Evolutionary conservation across 2,329 filamentous ascomycete species (phyloP), one percentile per base, ranked within the genome.

Genomic region (Leptoxyphium fumago): DNA sequence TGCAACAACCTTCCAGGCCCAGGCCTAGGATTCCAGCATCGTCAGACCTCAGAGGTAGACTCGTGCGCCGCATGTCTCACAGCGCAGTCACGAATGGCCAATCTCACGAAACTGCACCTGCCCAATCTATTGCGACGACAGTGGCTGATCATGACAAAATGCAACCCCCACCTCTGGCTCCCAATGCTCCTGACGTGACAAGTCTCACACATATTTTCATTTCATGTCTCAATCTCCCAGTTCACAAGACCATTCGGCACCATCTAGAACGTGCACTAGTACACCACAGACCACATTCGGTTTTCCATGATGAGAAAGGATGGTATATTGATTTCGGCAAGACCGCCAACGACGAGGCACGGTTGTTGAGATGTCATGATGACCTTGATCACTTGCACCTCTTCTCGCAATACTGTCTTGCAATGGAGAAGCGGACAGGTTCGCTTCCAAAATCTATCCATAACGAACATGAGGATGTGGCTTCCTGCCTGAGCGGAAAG

Each of bases 151-250:
- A 26, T 3, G 7, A 26, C 21, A 26, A 26, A 26, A 26, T 26
- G 21, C 21, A 26, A 26, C 21, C 21, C 21, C 21, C 21, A 26
- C 21, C 21, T 26, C 21, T 26, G 3, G 21, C 4, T 26, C 21
- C 7, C 21, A 26, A 26, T 26, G 21, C 21, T 26, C 21, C 21
- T 26, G 7, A 3, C 21, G 21, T 26, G 21, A 26, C 21, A 26
- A 26, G 21, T 26, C n/a, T 36, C 32, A 18, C 57, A 13, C 48
- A 57, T 41, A 50, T 57, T 39, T 54, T 54, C 43, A 56, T 59
- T 29, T 47, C 56, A 2, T 32, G 38, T 2, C 17, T 17, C n/a
- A 18, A 39, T 29, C 10, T 58, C 14, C 53, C 56, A 11, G 21
- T 45, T 13, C 28, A 39, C 10, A 32, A 15, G 14, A 34, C 29